phyloP scores from a whole-genome alignment of 345 rosid species.

The Pugionium dolabratum region DNA sequence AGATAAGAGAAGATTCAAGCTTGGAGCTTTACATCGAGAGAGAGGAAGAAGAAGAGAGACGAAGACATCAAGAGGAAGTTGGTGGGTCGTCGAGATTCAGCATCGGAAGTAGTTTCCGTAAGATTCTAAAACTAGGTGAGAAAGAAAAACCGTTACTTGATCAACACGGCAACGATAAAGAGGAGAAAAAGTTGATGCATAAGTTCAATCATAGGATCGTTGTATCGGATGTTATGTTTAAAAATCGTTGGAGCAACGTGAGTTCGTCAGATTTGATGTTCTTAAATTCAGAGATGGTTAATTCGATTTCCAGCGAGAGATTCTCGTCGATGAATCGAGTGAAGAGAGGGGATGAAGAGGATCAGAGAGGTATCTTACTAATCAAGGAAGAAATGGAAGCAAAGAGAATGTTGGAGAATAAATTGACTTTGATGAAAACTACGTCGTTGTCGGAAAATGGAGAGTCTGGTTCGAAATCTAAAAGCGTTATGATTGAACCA shows the following conservation, averaged over 20 bases:
- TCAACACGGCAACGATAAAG: constrained; percentile 20
- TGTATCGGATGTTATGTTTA: constrained; percentile 59
- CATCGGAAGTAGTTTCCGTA: constrained; percentile 75
- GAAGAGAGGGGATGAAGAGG: constrained; percentile 35
- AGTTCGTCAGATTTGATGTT: constrained; percentile 72
- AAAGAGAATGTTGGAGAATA: constrained; percentile 36
- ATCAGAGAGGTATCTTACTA: constrained; percentile 40
- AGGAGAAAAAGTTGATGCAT: constrained; percentile 40
- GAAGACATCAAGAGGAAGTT: constrained; percentile 25
- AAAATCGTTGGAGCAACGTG: constrained; percentile 85
- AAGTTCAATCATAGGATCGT: constrained; percentile 70
- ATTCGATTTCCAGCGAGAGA: constrained; percentile 52
- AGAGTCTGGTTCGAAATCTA: constrained; percentile 27
- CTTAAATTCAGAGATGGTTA: constrained; percentile 70
- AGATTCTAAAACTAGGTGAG: constrained; percentile 39
- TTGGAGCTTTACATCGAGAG: constrained; percentile 64
- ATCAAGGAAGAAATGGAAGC: constrained; percentile 41
- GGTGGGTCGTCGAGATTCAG: constrained; percentile 43
- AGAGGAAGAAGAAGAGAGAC: constrained; percentile 54
- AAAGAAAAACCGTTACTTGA: constrained; percentile 36
- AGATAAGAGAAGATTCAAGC: constrained; percentile 45
- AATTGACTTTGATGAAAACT: constrained; percentile 39
- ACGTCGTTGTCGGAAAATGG: constrained; percentile 37
- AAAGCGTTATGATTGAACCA: constrained; percentile 35
- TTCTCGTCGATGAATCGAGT: constrained; percentile 41